Evolutionary conservation across 331 rosid species (phyloP).

Genomic region (Malus hybrid): DNA sequence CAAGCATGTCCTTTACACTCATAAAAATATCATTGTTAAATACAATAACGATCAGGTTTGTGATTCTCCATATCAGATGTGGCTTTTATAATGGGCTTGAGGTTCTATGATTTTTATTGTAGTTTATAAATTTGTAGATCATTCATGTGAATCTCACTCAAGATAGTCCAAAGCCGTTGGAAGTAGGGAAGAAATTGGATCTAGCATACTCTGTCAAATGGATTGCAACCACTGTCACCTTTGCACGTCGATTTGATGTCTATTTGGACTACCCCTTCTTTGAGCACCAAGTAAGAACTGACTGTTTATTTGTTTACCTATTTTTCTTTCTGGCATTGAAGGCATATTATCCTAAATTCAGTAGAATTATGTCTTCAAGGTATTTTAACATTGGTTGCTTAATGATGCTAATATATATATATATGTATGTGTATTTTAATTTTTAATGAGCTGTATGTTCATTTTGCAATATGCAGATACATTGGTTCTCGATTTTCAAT

Average conservation of each 20-base stretch:
- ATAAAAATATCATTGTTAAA: constrained; percentile 58
- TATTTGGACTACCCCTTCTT: constrained; percentile 96
- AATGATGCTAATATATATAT: background rate
- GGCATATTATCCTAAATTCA: background rate
- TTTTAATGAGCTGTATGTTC: constrained; percentile 16
- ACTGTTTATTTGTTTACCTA: background rate
- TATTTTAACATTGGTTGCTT: background rate
- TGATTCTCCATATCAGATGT: constrained; percentile 10
- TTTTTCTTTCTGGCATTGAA: background rate
- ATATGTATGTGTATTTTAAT: background rate
- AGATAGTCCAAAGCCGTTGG: constrained; percentile 71
- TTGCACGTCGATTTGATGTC: constrained; percentile 87
- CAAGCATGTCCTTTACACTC: constrained; percentile 85
- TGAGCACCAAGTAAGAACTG: constrained; percentile 79
- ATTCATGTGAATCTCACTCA: constrained; percentile 93
- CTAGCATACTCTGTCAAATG: constrained; percentile 88
- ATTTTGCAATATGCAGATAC: constrained; percentile 60
- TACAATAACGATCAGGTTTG: constrained; percentile 95
- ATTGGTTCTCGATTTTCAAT: constrained; percentile 98
- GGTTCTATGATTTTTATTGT: background rate
- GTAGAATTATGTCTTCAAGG: background rate
- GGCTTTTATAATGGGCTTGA: constrained; percentile 5
- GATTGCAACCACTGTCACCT: constrained; percentile 64
- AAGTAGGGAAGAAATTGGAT: constrained; percentile 58
- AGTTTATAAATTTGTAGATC: constrained; percentile 43